These are phyloP conservation scores for Ostreobium quekettii DNA, from an alignment of 139 green algal species.

Conservation along the genomic window DNA sequence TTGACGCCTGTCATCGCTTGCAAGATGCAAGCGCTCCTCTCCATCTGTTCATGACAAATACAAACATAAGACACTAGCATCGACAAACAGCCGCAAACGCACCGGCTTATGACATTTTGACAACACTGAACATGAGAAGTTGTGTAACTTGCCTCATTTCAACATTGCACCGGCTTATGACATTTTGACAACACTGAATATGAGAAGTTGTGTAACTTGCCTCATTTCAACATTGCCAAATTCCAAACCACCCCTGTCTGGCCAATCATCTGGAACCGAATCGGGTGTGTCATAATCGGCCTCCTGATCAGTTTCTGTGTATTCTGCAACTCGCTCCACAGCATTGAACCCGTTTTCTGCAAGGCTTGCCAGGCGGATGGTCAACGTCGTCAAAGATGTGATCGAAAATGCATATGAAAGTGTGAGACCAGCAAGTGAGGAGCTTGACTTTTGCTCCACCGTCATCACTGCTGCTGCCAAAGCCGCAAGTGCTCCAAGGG, in stretches of 20 bases:
- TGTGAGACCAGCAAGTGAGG: conserved; percentile 41
- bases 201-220: no score
- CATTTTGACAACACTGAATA: no score
- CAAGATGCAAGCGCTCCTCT: no score
- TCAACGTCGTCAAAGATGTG: conserved; percentile 47
- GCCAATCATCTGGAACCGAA: not conserved
- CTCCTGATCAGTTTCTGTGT: conserved; percentile 35
- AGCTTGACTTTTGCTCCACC: conserved; percentile 45
- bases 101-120: no score
- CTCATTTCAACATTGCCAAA: conserved; percentile 15
- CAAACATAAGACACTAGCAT: no score
- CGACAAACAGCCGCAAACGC: no score
- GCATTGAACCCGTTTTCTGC: conserved; percentile 80
- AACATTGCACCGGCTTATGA: no score
- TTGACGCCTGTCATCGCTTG: no score
- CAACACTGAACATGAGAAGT: no score
- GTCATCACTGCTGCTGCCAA: conserved; percentile 45
- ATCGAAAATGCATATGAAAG: conserved; percentile 54
- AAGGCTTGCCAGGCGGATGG: conserved; percentile 43
- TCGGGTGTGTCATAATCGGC: not conserved
- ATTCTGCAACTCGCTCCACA: conserved; percentile 84
- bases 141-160: no score
- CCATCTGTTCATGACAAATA: no score
- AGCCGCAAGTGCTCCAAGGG: conserved; percentile 36
- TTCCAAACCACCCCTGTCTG: not conserved